Base-by-base conservation (phyloP, 306 rosid species). In the Vachellia pachyceras region DNA sequence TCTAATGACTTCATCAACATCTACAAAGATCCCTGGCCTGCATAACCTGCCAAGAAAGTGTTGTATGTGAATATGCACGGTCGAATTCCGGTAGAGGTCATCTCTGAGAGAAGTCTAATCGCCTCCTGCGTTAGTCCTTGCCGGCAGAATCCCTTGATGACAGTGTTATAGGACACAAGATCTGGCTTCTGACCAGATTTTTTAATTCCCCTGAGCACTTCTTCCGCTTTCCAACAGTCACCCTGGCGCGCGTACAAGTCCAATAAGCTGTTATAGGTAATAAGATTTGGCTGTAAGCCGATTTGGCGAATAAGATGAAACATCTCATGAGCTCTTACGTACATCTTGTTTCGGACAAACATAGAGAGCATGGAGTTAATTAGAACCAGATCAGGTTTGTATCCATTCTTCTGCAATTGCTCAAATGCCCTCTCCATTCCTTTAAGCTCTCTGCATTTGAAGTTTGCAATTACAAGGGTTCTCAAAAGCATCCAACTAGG, bases 211-310 rank as follows among this genome's bases (percentile, higher is more conserved):
- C 70, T 85, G 54, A 96, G 97, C 85, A 92, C 77, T 87, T 96
- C 97, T 85, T 96, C 91, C 66, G 98, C 98, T 88, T 93, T 92
- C 99, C 97, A 96, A 78, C 97, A 89, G 66, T 89, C 90, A 20
- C 97, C 97, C 25, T 83, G 87, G 68, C 94, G 88, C 7, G 95
- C 97, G 65, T 96, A 84, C 93, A 93, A 87, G 87, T 96, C 93
- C 88, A 93, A 92, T 88, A 96, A 83, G 90, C 91, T 84, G 69
- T 96, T 95, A 76, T 91, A 93, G 40, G 98, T 92, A 39, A 92
- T 83, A 5, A 93, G 87, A 88, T 92, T 90, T 1, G 99, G 99
- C 87, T 89, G 92, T 74, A 93, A 82, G 61, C 93, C 92, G 3
- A 68, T 78, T 81, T 87, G 81, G 46, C 65, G 82, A 77, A 89